Evolutionary conservation across 2,329 filamentous ascomycete genomes (phyloP), one percentile per base, ranked within the genome.

Genomic region (Hymenotorrendiella dingleyae): DNA sequence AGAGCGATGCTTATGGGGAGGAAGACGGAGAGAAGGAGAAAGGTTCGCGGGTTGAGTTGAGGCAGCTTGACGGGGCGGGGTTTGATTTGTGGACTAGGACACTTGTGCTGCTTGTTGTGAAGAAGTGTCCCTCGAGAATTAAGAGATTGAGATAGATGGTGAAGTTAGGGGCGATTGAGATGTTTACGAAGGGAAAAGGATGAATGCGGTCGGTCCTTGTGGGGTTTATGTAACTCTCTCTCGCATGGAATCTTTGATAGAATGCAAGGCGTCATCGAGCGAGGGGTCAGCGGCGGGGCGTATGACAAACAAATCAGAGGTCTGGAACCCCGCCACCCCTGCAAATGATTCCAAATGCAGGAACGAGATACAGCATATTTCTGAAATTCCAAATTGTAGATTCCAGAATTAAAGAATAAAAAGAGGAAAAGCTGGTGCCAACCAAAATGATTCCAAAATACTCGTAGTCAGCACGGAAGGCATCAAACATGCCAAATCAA

Each of bases 21-120:
- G 39, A 66, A n/a, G 37, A 54, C 19, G 17, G 46, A 2, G 37
- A 44, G 17, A 20, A 45, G 11, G 40, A 48, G 36, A 29, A 51
- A 27, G 22, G 34, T 36, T 37, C 33, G 42, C 22, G 38, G 35
- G 32, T 19, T 14, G 38, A 41, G 26, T 38, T 14, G 22, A 19
- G 23, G 26, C 37, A 45, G 43, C 3, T 33, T 45, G 37, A 12
- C 17, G 4, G 24, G 11, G 4, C 27, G 26, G 3, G 23, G n/a
- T 24, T 10, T 3, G 4, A 9, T 19, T 24, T 34, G 4, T n/a
- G 2, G 8, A 14, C 29, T n/a, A 16, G n/a, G n/a, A 2, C 27
- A 11, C n/a, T 10, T 23, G 33, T 22, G 17, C n/a, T 23, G 22
- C 3, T 26, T 4, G 8, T 23, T 7, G 6, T 37, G 19, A 27